Evolutionary conservation across 306 rosid species (phyloP), one percentile per base, ranked within the genome.

Genomic region (Benincasa hispida): DNA sequence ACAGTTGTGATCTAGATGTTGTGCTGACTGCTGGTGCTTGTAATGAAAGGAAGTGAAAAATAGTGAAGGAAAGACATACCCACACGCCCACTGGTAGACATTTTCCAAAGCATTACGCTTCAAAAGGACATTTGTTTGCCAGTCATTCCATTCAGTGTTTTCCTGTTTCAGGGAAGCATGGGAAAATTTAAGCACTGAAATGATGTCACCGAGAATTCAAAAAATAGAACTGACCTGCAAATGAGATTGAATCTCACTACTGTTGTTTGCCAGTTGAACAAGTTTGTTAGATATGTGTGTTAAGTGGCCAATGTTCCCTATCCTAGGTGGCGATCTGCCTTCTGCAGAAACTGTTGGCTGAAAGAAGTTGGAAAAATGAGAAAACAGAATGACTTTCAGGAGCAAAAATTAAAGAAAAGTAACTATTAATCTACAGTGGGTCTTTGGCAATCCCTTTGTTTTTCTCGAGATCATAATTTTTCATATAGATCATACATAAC

Each of bases 51-150:
- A 50, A 72, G 68, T 45, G 59, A 41, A 41, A 12, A 68, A 48
- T 78, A 45, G 55, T 76, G 5, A 56, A 61, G 60, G 76, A 76
- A 61, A 51, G 75, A 88, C 98, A 84, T 90, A 94, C 98, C 98
- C 98, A 78, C 98, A 94, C 13, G 89, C 96, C 98, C 98, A 94
- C 75, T 89, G 97, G 83, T 82, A 86, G 79, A 94, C 95, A 85
- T 94, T 94, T 83, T 91, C 98, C 80, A 91, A 76, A 28, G 91
- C 86, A 74, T 87, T 91, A 76, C 98, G 92, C 79, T 84, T 87
- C 30, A 90, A 83, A 79, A 94, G 72, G 48, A 89, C 81, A 89
- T 80, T 78, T 78, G 84, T 63, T 74, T 87, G 90, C 96, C 96
- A 92, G 76, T 91, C 96, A 67, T 80, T 67, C 98, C 98, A 94